A percentile compares a stretch with the other conserved stretches of the same genome.
Conservation (phyloP, 257 asterid genomes). For the Paulownia fortunei region DNA sequence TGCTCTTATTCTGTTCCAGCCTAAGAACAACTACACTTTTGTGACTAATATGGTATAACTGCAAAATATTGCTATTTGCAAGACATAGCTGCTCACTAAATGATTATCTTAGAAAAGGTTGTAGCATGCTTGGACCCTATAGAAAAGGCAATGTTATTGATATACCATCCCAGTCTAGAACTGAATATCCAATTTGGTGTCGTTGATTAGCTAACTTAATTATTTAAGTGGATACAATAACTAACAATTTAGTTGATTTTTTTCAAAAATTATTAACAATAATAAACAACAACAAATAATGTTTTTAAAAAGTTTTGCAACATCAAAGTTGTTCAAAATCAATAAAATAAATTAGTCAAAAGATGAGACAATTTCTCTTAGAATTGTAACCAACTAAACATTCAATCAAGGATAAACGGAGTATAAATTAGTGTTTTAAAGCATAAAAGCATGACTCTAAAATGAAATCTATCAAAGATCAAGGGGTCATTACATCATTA, state of each 20-base stretch:
- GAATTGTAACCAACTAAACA: background rate
- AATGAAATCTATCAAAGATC: background rate
- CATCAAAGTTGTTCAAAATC: background rate
- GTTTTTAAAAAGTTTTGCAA: background rate
- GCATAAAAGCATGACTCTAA: background rate
- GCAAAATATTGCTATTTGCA: background rate
- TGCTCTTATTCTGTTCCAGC: background rate
- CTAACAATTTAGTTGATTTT: background rate
- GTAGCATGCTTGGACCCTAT: background rate
- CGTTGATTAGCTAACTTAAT: background rate
- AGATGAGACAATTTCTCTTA: background rate
- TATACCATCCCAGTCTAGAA: background rate
- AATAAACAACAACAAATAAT: background rate
- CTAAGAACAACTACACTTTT: background rate
- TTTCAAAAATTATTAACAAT: background rate
- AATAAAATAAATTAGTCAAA: background rate
- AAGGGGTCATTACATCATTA: background rate
- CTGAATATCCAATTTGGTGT: background rate
- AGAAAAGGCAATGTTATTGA: background rate
- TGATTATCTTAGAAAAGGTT: background rate
- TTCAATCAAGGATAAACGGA: background rate
- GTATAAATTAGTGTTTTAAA: background rate
- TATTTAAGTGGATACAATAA: background rate
- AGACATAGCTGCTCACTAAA: background rate
- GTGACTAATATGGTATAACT: background rate